A percentile compares a stretch with the other conserved stretches of the same genome.
Evolutionary conservation across 768 basidiomycete genomes (phyloP).

Genomic region (Albatrellus ellisii): DNA sequence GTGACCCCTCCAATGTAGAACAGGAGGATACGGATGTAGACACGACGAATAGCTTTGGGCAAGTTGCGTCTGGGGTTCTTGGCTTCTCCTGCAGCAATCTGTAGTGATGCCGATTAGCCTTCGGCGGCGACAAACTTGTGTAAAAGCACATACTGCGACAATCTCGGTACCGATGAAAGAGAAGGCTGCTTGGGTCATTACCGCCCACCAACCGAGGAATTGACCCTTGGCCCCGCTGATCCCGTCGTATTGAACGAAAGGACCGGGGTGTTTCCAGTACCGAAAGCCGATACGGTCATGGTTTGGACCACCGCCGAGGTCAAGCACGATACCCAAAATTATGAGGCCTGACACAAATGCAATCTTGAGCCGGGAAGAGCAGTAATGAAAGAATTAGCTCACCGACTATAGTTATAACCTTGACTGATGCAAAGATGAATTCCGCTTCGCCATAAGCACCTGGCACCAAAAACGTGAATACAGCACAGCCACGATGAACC

Average conservation of each 20-base stretch:
- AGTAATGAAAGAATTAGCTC: neutral
- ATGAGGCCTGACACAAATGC: slow-evolving; percentile 18
- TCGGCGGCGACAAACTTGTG: slow-evolving; percentile 7
- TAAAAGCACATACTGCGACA: slow-evolving; percentile 20
- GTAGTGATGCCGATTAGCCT: neutral
- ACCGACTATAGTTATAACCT: slow-evolving; percentile 33
- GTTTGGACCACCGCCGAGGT: slow-evolving; percentile 43
- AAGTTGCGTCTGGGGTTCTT: slow-evolving; percentile 61
- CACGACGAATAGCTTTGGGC: slow-evolving; percentile 27
- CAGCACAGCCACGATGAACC: neutral
- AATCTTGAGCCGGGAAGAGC: neutral
- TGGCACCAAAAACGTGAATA: slow-evolving; percentile 1
- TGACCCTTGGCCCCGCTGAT: slow-evolving; percentile 32
- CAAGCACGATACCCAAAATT: slow-evolving; percentile 37
- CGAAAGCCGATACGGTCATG: slow-evolving; percentile 39
- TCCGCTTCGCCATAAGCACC: slow-evolving; percentile 35
- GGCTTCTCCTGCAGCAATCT: slow-evolving; percentile 85
- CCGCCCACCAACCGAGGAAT: slow-evolving; percentile 39
- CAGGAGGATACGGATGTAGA: slow-evolving; percentile 63
- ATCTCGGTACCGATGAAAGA: slow-evolving; percentile 46
- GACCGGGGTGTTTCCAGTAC: slow-evolving; percentile 41
- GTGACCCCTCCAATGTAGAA: slow-evolving; percentile 54
- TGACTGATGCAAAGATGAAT: slow-evolving; percentile 41
- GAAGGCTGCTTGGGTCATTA: slow-evolving; percentile 46
- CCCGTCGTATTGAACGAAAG: slow-evolving; percentile 32